Conservation (phyloP, 2,329 filamentous ascomycete species). For the Bipolaris oryzae region DNA sequence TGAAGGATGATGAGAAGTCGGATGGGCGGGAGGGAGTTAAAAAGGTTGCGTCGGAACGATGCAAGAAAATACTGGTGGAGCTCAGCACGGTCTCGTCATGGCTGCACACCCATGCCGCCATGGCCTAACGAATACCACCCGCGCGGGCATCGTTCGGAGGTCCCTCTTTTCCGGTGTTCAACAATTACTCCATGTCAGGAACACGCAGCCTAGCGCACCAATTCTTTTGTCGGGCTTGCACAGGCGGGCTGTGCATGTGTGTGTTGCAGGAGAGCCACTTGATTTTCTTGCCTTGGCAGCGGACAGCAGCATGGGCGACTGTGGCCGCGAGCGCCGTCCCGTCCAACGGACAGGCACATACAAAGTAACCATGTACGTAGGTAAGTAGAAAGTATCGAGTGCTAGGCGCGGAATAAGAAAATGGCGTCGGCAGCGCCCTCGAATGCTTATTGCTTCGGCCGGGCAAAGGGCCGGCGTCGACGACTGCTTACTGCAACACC, state of each 20-base stretch:
- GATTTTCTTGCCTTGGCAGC: not conserved
- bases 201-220: not conserved
- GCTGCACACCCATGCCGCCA: constrained; percentile 5
- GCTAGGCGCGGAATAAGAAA: constrained; percentile 4
- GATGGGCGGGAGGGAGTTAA: constrained; percentile 40
- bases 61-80: constrained; percentile 38
- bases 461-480: not conserved
- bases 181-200: not conserved
- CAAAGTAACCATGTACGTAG: too few relatives aligned
- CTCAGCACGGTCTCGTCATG: constrained; percentile 19
- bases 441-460: not conserved
- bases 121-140: constrained; percentile 6
- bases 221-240: not conserved
- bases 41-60: constrained; percentile 28
- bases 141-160: constrained; percentile 15
- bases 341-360: too few relatives aligned
- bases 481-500: not conserved
- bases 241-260: not conserved
- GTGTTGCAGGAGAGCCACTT: not conserved
- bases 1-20: constrained; percentile 44
- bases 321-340: too few relatives aligned
- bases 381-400: not conserved
- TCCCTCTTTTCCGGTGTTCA: constrained; percentile 13
- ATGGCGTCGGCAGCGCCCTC: constrained; percentile 8
- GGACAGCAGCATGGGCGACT: not conserved